Conservation (phyloP, 2,329 filamentous ascomycete genomes). For the Hypomyces perniciosus region DNA sequence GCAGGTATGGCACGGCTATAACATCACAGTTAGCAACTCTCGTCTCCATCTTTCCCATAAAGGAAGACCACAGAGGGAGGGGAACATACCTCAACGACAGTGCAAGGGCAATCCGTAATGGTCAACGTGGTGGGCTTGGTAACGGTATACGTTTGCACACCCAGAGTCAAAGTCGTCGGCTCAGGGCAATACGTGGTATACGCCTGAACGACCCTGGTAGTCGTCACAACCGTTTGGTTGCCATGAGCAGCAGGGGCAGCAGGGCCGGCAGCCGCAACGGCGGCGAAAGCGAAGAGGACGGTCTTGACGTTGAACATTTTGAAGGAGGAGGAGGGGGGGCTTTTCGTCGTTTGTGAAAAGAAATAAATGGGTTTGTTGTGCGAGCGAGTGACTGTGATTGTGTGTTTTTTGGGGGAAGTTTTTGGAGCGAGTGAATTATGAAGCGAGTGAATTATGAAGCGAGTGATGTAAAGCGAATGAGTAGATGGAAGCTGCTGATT, state of each 20-base stretch:
- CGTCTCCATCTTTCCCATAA: neutral
- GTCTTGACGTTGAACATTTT: slow-evolving; percentile 19
- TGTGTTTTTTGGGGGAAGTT: slow-evolving; percentile 1
- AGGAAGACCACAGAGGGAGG: slow-evolving; percentile 14
- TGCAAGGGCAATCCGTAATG: slow-evolving; percentile 51
- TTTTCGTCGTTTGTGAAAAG: neutral
- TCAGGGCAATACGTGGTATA: slow-evolving; percentile 39
- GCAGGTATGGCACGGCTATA: slow-evolving; percentile 13
- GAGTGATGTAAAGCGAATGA: slow-evolving; percentile 2
- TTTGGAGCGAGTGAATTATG: neutral
- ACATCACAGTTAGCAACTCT: neutral
- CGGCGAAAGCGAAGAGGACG: slow-evolving; percentile 21
- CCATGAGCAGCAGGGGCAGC: slow-evolving; percentile 1
- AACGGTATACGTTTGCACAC: slow-evolving; percentile 47
- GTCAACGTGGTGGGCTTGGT: slow-evolving; percentile 49
- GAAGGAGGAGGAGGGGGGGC: neutral
- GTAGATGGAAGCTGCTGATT: no score
- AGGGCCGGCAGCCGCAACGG: slow-evolving; percentile 17
- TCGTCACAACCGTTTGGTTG: slow-evolving; percentile 22
- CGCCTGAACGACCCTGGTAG: slow-evolving; percentile 29
- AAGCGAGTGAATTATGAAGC: neutral
- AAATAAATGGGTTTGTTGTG: neutral
- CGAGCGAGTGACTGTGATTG: slow-evolving; percentile 1
- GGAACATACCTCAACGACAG: slow-evolving; percentile 28
- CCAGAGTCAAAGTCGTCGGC: slow-evolving; percentile 47